phyloP scores from a whole-genome alignment of 352 stramenopile genomes.

The Phytophthora cryptogea region DNA sequence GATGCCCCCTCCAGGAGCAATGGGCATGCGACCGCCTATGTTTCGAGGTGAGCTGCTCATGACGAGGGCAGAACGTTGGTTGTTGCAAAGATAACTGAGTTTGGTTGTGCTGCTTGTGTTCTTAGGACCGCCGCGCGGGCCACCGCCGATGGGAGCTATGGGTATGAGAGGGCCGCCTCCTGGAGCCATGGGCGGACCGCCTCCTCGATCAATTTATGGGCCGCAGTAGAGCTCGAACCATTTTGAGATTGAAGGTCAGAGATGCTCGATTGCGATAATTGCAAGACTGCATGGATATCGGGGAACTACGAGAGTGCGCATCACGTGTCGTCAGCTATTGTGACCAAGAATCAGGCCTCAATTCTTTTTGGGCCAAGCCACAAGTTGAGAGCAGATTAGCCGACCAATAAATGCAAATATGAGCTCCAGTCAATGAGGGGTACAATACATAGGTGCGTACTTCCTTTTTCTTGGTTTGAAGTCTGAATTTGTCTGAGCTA shows the following conservation, averaged over 20 bases:
- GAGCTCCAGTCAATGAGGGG: conserved; percentile 17
- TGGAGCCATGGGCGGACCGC: conserved; percentile 38
- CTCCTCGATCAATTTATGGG: conserved; percentile 74
- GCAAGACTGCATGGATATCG: neutral
- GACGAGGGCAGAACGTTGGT: neutral
- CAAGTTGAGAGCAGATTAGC: conserved; percentile 4
- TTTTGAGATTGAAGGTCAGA: neutral
- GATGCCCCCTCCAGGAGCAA: conserved; percentile 60
- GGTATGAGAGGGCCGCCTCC: conserved; percentile 40
- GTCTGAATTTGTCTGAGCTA: conserved; percentile 23
- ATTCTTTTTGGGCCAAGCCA: neutral
- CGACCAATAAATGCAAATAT: conserved; percentile 34
- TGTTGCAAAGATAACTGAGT: neutral
- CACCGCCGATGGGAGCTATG: conserved; percentile 44
- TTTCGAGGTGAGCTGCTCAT: conserved; percentile 44
- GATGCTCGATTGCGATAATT: neutral
- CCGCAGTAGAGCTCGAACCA: conserved; percentile 40
- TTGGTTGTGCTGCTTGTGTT: neutral
- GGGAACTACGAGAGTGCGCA: neutral
- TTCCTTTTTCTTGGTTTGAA: conserved; percentile 23
- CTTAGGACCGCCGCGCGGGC: conserved; percentile 55
- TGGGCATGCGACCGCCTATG: conserved; percentile 75
- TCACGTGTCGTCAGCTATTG: neutral
- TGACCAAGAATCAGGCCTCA: neutral
- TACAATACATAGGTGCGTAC: conserved; percentile 35